These are phyloP conservation scores for Xylariaceae sp. DNA, from an alignment of 2,329 filamentous ascomycete genomes.

Conservation along the genomic window DNA sequence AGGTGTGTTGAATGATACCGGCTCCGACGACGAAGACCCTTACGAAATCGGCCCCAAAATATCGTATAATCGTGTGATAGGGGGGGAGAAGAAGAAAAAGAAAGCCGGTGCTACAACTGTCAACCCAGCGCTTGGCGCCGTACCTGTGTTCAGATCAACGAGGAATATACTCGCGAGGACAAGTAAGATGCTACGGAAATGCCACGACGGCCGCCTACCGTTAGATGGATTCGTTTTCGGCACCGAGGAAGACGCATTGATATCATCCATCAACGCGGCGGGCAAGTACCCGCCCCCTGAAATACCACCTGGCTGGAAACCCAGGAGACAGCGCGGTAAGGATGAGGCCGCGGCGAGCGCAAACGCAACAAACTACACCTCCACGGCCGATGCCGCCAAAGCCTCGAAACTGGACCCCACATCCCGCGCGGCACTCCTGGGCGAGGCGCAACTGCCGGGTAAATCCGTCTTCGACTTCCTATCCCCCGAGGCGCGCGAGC, in stretches of 20 bases:
- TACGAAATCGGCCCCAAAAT: constrained; percentile 90
- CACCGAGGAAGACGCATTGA: constrained; percentile 42
- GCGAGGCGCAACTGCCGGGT: constrained; percentile 74
- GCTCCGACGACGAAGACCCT: constrained; percentile 90
- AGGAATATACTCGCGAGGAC: constrained; percentile 40
- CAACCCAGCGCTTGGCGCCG: constrained; percentile 60
- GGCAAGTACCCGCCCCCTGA: constrained; percentile 56
- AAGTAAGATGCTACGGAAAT: constrained; percentile 56
- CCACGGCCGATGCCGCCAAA: constrained; percentile 64
- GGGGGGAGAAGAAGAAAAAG: constrained; percentile 76
- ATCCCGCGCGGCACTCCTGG: constrained; percentile 71
- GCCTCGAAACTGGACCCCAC: constrained; percentile 69
- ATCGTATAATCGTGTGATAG: constrained; percentile 76
- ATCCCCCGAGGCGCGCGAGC: constrained; percentile 68
- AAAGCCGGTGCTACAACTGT: constrained; percentile 44
- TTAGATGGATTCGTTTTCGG: constrained; percentile 75
- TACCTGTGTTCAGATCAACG: constrained; percentile 72
- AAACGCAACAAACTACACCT: constrained; percentile 17
- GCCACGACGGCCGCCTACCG: constrained; percentile 76
- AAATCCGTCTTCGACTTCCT: constrained; percentile 97
- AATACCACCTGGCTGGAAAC: constrained; percentile 71
- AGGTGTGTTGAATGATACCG: constrained; percentile 84
- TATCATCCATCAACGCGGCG: constrained; percentile 38
- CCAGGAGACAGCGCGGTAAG: constrained; percentile 47
- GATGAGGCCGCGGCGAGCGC: constrained; percentile 18